Percentiles rank a stretch among this genome's conserved stretches.
Conservation (phyloP, 345 rosid species). For the Brassica nigra region DNA sequence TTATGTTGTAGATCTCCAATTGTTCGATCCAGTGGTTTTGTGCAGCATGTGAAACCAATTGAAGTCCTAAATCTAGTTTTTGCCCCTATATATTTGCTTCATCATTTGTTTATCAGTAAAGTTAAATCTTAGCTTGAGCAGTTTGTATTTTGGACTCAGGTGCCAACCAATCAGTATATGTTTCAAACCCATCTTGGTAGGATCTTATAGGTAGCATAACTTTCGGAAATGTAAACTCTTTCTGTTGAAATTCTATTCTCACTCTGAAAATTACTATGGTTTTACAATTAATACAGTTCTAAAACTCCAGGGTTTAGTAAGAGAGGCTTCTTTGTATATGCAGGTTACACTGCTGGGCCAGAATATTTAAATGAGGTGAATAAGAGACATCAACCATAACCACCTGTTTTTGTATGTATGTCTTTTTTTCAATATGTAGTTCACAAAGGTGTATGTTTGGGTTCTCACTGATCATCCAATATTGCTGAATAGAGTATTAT, state of each 20-base stretch:
- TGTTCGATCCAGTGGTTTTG: too few relatives aligned
- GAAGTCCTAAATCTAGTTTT: too few relatives aligned
- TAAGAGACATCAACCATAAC: background rate
- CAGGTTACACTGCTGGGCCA: background rate
- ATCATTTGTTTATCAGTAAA: too few relatives aligned
- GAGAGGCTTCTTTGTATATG: background rate
- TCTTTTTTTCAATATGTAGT: background rate
- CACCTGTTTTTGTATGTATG: background rate
- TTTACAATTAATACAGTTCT: background rate
- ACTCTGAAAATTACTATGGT: background rate
- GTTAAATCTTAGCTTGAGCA: too few relatives aligned
- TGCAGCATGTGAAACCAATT: too few relatives aligned
- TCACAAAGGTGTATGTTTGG: background rate
- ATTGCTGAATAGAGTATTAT: background rate
- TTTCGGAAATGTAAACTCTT: background rate
- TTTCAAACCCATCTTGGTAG: too few relatives aligned
- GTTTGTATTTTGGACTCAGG: too few relatives aligned
- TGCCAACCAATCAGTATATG: too few relatives aligned
- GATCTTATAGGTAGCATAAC: too few relatives aligned
- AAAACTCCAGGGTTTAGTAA: background rate
- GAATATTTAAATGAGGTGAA: background rate
- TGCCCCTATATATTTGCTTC: too few relatives aligned
- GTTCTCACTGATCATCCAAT: background rate
- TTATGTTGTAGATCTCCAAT: too few relatives aligned
- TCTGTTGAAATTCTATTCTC: background rate